phyloP scores from a whole-genome alignment of 306 rosid species.

The Pachyrhizus erosus region DNA sequence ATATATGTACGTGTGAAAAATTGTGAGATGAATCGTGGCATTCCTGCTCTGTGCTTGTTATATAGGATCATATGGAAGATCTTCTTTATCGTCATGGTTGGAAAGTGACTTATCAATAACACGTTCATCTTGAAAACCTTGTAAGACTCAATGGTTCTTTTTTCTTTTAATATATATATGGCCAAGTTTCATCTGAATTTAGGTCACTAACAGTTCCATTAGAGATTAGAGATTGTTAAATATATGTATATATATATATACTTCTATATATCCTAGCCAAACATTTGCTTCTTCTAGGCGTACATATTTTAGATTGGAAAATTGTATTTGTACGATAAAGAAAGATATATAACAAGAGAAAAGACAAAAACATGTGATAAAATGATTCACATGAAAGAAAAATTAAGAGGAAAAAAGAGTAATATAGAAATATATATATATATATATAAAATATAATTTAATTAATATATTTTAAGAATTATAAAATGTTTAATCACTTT shows the following conservation, averaged over 20 bases:
- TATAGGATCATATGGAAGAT: not conserved
- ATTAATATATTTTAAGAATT: too few species aligned
- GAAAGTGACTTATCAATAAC: not conserved
- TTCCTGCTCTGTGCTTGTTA: not conserved
- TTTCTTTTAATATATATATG: not conserved
- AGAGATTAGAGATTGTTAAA: not conserved
- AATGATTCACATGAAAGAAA: not conserved
- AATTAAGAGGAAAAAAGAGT: not conserved
- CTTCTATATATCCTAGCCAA: not conserved
- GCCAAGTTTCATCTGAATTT: not conserved
- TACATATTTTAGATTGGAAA: not conserved
- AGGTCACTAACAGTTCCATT: not conserved
- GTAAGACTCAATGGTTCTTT: not conserved
- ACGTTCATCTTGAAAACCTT: not conserved
- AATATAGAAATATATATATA: not conserved
- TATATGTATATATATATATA: too few species aligned
- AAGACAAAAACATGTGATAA: too few species aligned
- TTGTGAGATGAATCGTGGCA: not conserved
- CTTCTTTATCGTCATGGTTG: not conserved
- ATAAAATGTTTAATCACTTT: not conserved
- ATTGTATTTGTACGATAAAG: not conserved
- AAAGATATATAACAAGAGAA: not conserved
- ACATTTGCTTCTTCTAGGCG: not conserved
- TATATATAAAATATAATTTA: too few species aligned
- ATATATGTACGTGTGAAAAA: not conserved